Evolutionary conservation across 2,329 filamentous ascomycete genomes (phyloP).

Genomic region (Penicillium sp.): DNA sequence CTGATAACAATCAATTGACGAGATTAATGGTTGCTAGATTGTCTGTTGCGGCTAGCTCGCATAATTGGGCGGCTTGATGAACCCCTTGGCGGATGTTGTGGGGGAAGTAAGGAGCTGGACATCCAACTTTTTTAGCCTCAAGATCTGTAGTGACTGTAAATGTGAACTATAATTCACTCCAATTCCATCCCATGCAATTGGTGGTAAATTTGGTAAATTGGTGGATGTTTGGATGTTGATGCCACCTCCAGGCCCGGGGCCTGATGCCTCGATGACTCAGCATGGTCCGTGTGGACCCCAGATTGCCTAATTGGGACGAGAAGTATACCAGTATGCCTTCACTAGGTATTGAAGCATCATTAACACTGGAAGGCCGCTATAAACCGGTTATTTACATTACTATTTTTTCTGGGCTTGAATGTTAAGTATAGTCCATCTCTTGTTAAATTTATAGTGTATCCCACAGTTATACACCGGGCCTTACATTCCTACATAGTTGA

Average conservation of each 20-base stretch:
- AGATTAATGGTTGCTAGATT: neutral
- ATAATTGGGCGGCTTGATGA: slow-evolving; percentile 5
- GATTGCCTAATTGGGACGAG: neutral
- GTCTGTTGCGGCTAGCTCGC: neutral
- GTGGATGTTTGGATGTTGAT: neutral
- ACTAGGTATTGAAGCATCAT: neutral
- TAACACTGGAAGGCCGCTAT: neutral
- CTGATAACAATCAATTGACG: neutral
- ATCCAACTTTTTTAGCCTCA: neutral
- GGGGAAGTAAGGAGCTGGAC: neutral
- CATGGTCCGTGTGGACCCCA: neutral
- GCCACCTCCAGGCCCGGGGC: neutral
- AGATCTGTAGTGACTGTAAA: neutral
- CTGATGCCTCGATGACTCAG: neutral
- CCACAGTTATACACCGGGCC: neutral
- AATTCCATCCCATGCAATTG: neutral
- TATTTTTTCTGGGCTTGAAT: neutral
- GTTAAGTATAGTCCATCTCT: neutral
- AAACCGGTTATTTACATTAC: neutral
- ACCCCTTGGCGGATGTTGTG: neutral
- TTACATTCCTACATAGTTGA: neutral
- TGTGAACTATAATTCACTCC: neutral
- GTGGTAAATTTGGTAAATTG: neutral
- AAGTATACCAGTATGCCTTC: neutral
- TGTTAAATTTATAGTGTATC: neutral